Evolutionary conservation across 768 basidiomycete genomes (phyloP), one percentile per base, ranked within the genome.

Genomic region (Amanita jacksonii): DNA sequence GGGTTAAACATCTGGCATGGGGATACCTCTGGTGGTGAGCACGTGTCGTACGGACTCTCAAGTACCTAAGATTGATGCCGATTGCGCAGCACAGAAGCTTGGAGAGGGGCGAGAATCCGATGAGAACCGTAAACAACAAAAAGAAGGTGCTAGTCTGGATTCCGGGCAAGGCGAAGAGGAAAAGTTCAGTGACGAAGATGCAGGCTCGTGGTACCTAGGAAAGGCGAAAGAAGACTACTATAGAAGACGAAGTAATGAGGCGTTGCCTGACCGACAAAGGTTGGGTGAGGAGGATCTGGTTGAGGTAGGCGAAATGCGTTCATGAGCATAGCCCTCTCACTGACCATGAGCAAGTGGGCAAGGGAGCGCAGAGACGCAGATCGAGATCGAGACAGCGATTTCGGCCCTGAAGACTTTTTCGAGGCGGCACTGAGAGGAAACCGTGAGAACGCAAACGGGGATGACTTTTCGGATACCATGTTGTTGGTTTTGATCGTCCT

Each of bases 401-500:
- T 79, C 50, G 81, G 80, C 6, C 80, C 85, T 0, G 89, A 92
- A 37, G 88, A 89, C 54, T 87, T 88, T 60, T 83, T 81, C 52
- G 85, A 88, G 22, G 82, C 69, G 2, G 73, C 76, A 4, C 47
- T 77, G 50, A 73, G 81, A 18, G 75, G 74, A 3, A 63, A 73
- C 39, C 72, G 78, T 10, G 79, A 76, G 12, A 79, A 83, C 15
- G 76, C 70, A n/a, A 77, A 75, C 1, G 60, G 58, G 12, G 78
- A 88, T 48, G 86, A 89, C 52, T 79, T 88, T 45, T 65, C 64
- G 24, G 91, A 93, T 67, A 93, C 85, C 19, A 73, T 88, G 65
- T 58, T 91, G 30, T 70, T 93, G 33, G 72, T 92, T 3, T 60
- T 76, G 32, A 66, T 94, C 20, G 87, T 85, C 55, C 62, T 84